Evolutionary conservation across 2,329 filamentous ascomycete genomes (phyloP), one percentile per base, ranked within the genome.

Genomic region (Myriosclerotinia scirpicola): DNA sequence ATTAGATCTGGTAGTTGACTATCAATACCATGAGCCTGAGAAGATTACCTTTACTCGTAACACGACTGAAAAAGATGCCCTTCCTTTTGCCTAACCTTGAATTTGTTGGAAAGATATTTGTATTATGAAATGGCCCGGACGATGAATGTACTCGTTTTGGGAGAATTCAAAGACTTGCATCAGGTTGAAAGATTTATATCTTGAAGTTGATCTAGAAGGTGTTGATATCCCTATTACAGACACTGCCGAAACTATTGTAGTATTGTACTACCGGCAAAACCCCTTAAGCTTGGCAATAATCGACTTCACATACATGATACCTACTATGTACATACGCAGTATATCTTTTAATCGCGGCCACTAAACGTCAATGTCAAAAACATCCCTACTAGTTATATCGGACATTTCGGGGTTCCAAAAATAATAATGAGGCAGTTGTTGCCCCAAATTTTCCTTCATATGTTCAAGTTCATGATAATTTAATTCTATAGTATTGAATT

Each of bases 351-450:
- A 17, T 44, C 17, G 11, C 2, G 17, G 1, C 3, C 17, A 58
- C 40, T 58, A 58, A 58, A 34, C 55, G 40, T 9, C 17, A 59
- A 34, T n/a, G 54, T 9, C 26, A 14, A 36, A 42, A 40, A 36
- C 40, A 46, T 59, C 55, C 55, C 42, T 36, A 46, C 55, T 59
- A 59, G 55, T 36, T 12, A 40, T 55, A 42, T 55, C 36, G 36
- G 2, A n/a, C 36, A 40, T 55, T 22, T 40, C 54, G 17, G 36
- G n/a, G 38, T 56, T 56, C n/a, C 50, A 15, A 53, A 30, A 53
- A 30, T 11, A 53, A 30, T 11, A 30, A 53, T 22, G n/a, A 26
- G 26, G 46, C 36, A 42, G 12, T 14, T 20, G 14, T 42, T 55
- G 12, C 54, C 54, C 20, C 36, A 9, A 55, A 40, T 11, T 40